phyloP scores from a whole-genome alignment of 2,329 filamentous ascomycete species.

The Nigrospora sphaerica region DNA sequence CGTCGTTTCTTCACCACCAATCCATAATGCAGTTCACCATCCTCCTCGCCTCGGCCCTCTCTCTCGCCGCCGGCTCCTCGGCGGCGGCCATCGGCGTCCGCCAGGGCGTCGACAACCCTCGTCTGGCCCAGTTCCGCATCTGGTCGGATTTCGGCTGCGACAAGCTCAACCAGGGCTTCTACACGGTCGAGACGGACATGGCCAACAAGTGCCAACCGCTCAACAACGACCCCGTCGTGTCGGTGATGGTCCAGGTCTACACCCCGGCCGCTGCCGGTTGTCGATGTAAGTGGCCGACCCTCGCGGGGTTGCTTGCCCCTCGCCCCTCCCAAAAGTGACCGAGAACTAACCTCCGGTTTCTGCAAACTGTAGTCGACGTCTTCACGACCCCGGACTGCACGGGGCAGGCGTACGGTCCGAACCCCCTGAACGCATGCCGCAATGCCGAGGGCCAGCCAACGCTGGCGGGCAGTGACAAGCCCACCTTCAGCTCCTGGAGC shows the following conservation, averaged over 20 bases:
- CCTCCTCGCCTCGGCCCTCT: not conserved
- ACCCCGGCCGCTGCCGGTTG: not conserved
- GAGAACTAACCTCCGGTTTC: too few species aligned
- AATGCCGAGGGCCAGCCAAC: too few species aligned
- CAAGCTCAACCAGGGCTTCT: slow-evolving; percentile 6
- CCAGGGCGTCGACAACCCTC: slow-evolving; percentile 5
- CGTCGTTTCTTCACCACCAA: too few species aligned
- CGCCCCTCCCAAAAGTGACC: too few species aligned
- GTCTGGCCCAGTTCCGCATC: slow-evolving; percentile 5
- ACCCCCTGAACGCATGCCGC: too few species aligned
- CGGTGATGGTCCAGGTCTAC: not conserved
- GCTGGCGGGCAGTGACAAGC: too few species aligned
- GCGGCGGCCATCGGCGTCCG: slow-evolving; percentile 1
- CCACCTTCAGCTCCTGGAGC: too few species aligned
- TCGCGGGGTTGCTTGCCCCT: too few species aligned
- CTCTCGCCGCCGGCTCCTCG: not conserved
- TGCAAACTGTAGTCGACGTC: too few species aligned
- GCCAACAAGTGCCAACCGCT: not conserved
- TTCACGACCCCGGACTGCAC: too few species aligned
- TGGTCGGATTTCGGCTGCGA: slow-evolving; percentile 4
- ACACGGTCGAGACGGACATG: slow-evolving; percentile 4
- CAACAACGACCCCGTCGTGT: not conserved
- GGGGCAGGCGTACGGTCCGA: too few species aligned
- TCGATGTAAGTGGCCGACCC: not conserved
- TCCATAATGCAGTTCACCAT: not conserved